Conservation (phyloP, 495 filamentous ascomycete genomes). For the Staphylotrichum longicolle region DNA sequence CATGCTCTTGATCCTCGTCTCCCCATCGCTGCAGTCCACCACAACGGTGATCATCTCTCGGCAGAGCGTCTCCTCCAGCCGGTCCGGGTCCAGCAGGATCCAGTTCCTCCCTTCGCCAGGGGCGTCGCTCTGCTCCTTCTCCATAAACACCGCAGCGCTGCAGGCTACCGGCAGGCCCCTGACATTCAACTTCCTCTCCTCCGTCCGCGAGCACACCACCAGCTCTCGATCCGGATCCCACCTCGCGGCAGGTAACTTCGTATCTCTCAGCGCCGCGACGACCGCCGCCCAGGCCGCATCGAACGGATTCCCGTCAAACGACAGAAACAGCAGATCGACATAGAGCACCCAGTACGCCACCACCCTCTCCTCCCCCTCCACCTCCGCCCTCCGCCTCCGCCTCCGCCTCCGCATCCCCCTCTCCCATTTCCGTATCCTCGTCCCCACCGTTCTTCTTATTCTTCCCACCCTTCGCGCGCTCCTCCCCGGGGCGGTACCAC, state of each 20-base stretch:
- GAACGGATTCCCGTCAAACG: constrained; percentile 85
- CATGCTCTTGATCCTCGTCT: constrained; percentile 61
- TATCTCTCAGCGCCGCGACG: constrained; percentile 76
- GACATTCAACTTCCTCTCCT: constrained; percentile 51
- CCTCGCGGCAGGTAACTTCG: constrained; percentile 72
- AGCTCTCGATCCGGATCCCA: constrained; percentile 82
- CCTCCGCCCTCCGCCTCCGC: constrained; percentile 46
- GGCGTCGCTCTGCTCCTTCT: constrained; percentile 55
- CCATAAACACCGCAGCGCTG: constrained; percentile 73
- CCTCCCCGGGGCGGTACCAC: constrained; percentile 56
- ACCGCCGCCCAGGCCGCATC: constrained; percentile 86
- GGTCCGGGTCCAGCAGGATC: constrained; percentile 85
- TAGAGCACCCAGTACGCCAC: constrained; percentile 93
- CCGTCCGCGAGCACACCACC: constrained; percentile 68
- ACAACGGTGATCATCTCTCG: constrained; percentile 71
- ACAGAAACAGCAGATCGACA: constrained; percentile 86
- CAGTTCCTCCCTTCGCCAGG: constrained; percentile 52
- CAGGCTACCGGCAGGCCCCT: constrained; percentile 66
- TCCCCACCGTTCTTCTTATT: constrained; percentile 22
- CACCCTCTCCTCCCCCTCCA: constrained; percentile 46
- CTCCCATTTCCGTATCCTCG: constrained; percentile 35
- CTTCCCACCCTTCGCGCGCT: constrained; percentile 15
- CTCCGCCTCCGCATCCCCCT: constrained; percentile 48
- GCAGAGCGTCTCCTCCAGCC: constrained; percentile 80
- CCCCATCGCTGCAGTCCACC: constrained; percentile 58